Conservation (phyloP, 371 early-diverging fungal genomes). For the Thermomucor indicae-seudaticae region DNA sequence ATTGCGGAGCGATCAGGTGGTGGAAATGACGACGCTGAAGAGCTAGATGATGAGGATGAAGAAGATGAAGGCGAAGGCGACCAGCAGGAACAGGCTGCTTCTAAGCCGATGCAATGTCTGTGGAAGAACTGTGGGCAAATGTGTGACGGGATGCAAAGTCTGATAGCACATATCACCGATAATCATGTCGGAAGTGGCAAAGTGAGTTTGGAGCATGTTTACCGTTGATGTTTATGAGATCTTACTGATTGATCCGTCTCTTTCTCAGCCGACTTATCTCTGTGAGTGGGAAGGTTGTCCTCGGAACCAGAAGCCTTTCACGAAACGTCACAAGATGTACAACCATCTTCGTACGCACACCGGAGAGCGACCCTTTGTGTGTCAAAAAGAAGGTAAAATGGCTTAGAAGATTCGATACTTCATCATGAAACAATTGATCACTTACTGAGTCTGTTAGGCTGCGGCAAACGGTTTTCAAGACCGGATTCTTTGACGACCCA, state of each 20-base stretch:
- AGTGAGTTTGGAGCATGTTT: neutral
- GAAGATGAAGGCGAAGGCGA: constrained; percentile 6
- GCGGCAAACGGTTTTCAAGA: constrained; percentile 82
- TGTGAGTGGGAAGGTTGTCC: constrained; percentile 84
- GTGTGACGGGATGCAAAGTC: constrained; percentile 35
- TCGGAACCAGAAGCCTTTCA: constrained; percentile 74
- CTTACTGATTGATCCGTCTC: neutral
- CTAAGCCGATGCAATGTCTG: constrained; percentile 35
- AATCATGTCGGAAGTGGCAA: constrained; percentile 49
- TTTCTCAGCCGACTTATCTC: constrained; percentile 55
- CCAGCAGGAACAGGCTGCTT: constrained; percentile 4
- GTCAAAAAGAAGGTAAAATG: constrained; percentile 18
- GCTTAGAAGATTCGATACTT: neutral
- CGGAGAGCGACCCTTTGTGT: constrained; percentile 73
- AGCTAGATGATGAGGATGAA: constrained; percentile 12
- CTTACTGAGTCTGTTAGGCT: constrained; percentile 20
- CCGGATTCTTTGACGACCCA: constrained; percentile 90
- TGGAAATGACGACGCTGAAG: constrained; percentile 6
- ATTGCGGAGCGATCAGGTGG: neutral
- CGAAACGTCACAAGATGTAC: constrained; percentile 87
- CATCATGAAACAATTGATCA: neutral
- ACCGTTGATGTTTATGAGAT: neutral
- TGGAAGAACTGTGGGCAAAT: constrained; percentile 56
- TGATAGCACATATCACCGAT: constrained; percentile 58
- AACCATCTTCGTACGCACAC: constrained; percentile 89